A percentile compares a stretch with the other conserved stretches of the same genome.
Evolutionary conservation across 208 protist genomes (phyloP).

Genomic region (Trypanosoma congolense): DNA sequence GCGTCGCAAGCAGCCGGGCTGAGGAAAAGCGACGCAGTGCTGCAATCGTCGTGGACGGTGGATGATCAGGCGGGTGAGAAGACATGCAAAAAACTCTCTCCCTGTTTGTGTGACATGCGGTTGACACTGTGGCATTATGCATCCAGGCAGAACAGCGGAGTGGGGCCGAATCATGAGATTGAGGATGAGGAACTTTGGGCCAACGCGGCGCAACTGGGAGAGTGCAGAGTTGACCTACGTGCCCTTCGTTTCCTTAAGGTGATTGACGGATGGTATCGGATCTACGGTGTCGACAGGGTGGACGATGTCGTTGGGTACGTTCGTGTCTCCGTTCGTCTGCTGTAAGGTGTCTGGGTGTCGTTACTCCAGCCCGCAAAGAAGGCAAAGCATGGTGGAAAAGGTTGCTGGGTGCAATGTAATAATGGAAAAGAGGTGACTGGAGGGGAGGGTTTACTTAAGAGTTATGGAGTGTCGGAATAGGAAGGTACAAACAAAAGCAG

Average conservation of each 20-base stretch:
- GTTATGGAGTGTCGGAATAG: too few relatives aligned
- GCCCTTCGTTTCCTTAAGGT: slow-evolving; percentile 58
- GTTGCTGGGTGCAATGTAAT: too few relatives aligned
- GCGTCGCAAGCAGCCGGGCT: background rate
- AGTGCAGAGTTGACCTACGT: slow-evolving; percentile 68
- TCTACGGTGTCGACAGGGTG: slow-evolving; percentile 27
- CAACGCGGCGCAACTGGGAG: slow-evolving; percentile 51
- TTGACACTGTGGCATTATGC: slow-evolving; percentile 56
- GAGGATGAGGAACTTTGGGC: slow-evolving; percentile 67
- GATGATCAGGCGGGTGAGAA: background rate
- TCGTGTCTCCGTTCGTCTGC: slow-evolving; percentile 48
- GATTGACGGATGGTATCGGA: slow-evolving; percentile 75
- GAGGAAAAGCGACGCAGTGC: background rate
- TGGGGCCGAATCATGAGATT: slow-evolving; percentile 1
- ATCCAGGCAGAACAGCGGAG: background rate
- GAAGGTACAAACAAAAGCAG: too few relatives aligned
- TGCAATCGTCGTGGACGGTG: too few relatives aligned
- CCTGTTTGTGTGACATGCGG: slow-evolving; percentile 42
- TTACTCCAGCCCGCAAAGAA: too few relatives aligned
- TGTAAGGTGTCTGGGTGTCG: slow-evolving; percentile 13
- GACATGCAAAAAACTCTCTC: slow-evolving; percentile 10
- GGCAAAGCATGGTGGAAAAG: too few relatives aligned
- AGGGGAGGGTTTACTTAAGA: too few relatives aligned
- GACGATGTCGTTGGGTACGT: slow-evolving; percentile 57
- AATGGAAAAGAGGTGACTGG: background rate